Evolutionary conservation across 306 rosid genomes (phyloP), one percentile per base, ranked within the genome.

Genomic region (Prunus kanzakura): DNA sequence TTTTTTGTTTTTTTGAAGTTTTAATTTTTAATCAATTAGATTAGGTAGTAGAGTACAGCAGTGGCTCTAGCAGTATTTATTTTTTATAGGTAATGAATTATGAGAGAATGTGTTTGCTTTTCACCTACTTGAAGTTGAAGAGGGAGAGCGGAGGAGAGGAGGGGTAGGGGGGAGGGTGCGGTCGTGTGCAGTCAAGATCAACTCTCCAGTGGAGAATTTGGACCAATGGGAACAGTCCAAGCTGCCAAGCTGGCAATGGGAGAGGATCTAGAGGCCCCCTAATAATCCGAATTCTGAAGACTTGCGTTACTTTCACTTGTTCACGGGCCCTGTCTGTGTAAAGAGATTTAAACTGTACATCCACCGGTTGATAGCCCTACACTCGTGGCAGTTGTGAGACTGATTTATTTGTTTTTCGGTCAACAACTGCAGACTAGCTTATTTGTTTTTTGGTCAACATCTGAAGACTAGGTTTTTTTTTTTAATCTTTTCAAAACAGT

Each of bases 31-130:
- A 12, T 29, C 69, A 69, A 73, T 82, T 72, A 84, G 87, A 91
- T 91, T 89, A 87, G 92, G 88, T 88, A 54, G 64, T 88, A 54
- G 64, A 82, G 78, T 77, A 82, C 81, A 76, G 84, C 65, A 89
- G 93, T 76, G 76, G 95, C 81, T 80, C 81, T 60, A 84, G 76
- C 13, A 72, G 84, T 64, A 75, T 67, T 83, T 29, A 9, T 2
- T 6, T 27, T 13, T 52, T 52, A 14, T 52, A 16, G 81, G 74
- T 12, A 55, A 56, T 54, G 64, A 61, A 14, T 38, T 23, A 60
- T 49, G 57, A 76, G 71, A 77, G 67, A 35, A 8, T 77, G 80
- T 81, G 79, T 64, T 84, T 81, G 87, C 91, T 84, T 93, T 89
- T 88, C 92, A 91, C 93, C 97, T 58, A 89, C 91, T 84, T 78